Evolutionary conservation across 495 filamentous ascomycete species (phyloP).

Genomic region (Aspergillus panamensis): DNA sequence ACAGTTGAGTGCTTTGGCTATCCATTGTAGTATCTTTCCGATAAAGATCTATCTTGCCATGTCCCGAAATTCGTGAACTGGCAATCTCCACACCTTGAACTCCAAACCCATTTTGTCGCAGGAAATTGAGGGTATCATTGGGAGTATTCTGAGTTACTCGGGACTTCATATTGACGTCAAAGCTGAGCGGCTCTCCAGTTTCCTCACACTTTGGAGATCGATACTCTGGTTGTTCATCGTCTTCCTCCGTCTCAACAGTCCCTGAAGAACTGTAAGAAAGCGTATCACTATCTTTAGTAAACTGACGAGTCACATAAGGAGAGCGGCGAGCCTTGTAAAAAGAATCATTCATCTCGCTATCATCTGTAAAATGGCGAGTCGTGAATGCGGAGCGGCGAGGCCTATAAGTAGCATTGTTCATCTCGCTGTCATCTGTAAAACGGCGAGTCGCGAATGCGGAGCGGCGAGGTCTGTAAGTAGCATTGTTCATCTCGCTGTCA

Average conservation of each 20-base stretch:
- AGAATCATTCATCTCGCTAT: too few relatives aligned
- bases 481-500: neutral
- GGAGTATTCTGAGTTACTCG: neutral
- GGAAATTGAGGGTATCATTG: neutral
- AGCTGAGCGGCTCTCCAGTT: conserved; percentile 3
- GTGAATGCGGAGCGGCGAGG: neutral
- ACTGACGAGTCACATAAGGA: too few relatives aligned
- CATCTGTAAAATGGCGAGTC: neutral
- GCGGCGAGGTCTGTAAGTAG: neutral
- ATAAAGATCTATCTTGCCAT: neutral
- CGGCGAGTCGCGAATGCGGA: neutral
- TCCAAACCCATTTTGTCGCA: neutral
- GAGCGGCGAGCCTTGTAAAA: too few relatives aligned
- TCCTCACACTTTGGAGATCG: neutral
- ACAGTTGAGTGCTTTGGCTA: neutral
- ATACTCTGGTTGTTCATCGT: neutral
- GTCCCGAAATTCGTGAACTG: neutral
- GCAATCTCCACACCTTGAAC: neutral
- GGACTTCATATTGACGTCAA: conserved; percentile 2
- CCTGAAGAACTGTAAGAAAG: neutral
- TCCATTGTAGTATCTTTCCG: neutral
- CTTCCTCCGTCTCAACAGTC: neutral
- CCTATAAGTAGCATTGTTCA: too few relatives aligned
- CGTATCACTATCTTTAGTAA: neutral
- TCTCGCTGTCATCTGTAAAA: neutral